Base-by-base conservation (phyloP, 108 stramenopile genomes). In the Cylindrotheca closterium region DNA sequence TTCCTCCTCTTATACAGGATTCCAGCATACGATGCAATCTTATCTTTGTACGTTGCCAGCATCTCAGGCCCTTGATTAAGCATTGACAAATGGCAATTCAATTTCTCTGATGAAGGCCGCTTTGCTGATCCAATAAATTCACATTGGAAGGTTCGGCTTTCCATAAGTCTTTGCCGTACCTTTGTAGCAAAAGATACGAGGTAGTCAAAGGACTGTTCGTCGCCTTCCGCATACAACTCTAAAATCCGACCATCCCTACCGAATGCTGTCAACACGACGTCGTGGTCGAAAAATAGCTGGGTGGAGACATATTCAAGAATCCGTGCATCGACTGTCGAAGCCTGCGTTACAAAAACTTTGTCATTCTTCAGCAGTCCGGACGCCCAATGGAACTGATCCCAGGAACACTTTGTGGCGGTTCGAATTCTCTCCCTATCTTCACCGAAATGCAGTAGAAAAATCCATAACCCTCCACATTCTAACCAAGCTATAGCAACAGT, bases 131-230 rank as follows among this genome's bases (percentile, higher is more conserved):
- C 37, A 7, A 42, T 42, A 42, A 42, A 10, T 15, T 42, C 37
- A 42, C 15, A 7, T 42, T 42, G 37, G 15, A 42, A 42, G 10
- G 15, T 10, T 10, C 15, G 10, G 37, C 15, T 7, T 15, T 42
- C 37, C 15, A 7, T 7, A 7, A 42, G 15, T 10, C 15, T 7
- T 7, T 42, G 10, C 15, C 37, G 37, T 7, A 42, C 15, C 15
- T 42, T 42, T 42, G 7, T 7, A 42, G 37, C 37, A 42, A 42
- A 42, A 2, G 32, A 19, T n/a, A 62, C 54, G 49, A 73, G 49
- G 34, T 52, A 73, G 17, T 59, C 64, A 58, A 73, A 65, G 31
- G n/a, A n/a, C n/a, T n/a, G n/a, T n/a, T 73, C 71, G 25, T 58
- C 50, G 1, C 50, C 57, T 1, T 63, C 63, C 1, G 70, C 46